Conservation (phyloP, 2,329 filamentous ascomycete species). For the Colletotrichum chlorophyti region DNA sequence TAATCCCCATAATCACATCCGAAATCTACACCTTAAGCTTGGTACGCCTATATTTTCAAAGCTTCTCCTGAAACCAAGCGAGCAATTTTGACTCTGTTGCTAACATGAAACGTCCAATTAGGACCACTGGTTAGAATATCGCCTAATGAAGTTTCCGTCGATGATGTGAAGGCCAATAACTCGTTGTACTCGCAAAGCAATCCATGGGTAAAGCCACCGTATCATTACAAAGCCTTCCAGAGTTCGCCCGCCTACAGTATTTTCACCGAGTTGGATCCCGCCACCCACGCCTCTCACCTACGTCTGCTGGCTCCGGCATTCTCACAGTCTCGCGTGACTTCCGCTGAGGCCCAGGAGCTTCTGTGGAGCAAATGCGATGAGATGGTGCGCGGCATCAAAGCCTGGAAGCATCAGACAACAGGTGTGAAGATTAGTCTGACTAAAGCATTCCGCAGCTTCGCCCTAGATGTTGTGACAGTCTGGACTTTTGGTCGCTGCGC, state of each 20-base stretch:
- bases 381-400: background rate
- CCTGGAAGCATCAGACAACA: too few species aligned
- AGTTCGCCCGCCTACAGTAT: slow-evolving; percentile 5
- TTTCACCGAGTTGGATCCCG: slow-evolving; percentile 12
- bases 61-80: background rate
- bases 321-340: background rate
- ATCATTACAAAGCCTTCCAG: slow-evolving; percentile 12
- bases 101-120: background rate
- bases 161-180: background rate
- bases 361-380: background rate
- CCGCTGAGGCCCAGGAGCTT: background rate
- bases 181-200: slow-evolving; percentile 6
- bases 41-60: slow-evolving; percentile 1
- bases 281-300: background rate
- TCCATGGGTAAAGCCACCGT: slow-evolving; percentile 8
- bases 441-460: background rate
- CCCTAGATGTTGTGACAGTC: slow-evolving; percentile 1
- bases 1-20: background rate
- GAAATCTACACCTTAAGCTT: slow-evolving; percentile 1
- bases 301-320: slow-evolving; percentile 6
- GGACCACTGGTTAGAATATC: slow-evolving; percentile 16
- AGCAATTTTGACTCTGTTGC: background rate
- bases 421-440: background rate
- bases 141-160: slow-evolving; percentile 16
- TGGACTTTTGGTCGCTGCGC: slow-evolving; percentile 16